These are phyloP conservation scores for Verbena officinalis DNA, from an alignment of 257 asterid species.

Conservation along the genomic window DNA sequence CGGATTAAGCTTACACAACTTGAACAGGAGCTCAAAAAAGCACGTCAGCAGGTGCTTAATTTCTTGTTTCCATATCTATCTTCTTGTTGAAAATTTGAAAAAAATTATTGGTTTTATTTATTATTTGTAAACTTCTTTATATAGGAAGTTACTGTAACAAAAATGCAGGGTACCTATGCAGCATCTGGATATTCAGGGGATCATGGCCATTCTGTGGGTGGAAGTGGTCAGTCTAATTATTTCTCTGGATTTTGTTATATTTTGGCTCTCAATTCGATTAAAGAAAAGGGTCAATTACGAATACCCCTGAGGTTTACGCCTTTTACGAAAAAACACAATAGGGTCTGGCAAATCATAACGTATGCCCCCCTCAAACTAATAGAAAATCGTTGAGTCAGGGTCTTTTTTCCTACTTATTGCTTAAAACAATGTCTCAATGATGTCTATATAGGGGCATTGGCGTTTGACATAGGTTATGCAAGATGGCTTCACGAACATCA, in stretches of 20 bases:
- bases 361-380: too few relatives aligned
- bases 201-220: slow-evolving; percentile 48
- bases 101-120: neutral
- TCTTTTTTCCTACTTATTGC: too few relatives aligned
- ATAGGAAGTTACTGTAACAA: slow-evolving; percentile 2
- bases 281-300: too few relatives aligned
- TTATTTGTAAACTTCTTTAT: neutral
- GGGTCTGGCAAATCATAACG: too few relatives aligned
- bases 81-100: too few relatives aligned
- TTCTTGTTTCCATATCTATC: neutral
- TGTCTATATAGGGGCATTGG: slow-evolving; percentile 53
- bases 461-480: slow-evolving; percentile 81
- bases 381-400: too few relatives aligned
- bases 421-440: neutral
- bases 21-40: slow-evolving; percentile 82
- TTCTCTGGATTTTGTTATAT: neutral
- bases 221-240: slow-evolving; percentile 57
- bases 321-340: too few relatives aligned
- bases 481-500: slow-evolving; percentile 90
- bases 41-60: slow-evolving; percentile 74
- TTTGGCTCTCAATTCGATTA: too few relatives aligned
- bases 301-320: too few relatives aligned
- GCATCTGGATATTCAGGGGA: slow-evolving; percentile 51
- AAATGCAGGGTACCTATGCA: slow-evolving; percentile 50
- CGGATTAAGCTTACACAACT: slow-evolving; percentile 73